phyloP scores from a whole-genome alignment of 768 basidiomycete genomes.

The Macrolepiota albuminosa region DNA sequence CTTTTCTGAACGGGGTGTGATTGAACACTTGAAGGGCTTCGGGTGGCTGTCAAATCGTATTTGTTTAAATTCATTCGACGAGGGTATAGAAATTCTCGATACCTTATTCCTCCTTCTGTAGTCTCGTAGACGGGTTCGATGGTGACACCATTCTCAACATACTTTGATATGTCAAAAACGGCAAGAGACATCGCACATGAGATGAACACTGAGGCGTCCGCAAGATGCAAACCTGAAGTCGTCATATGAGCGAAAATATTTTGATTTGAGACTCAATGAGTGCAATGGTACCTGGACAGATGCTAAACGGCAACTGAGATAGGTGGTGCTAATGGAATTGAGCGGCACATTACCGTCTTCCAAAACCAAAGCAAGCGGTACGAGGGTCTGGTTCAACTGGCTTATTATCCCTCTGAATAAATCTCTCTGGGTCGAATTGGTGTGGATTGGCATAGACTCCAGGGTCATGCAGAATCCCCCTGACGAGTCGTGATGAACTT shows the following conservation, averaged over 20 bases:
- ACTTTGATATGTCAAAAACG: slow-evolving; percentile 46
- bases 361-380: slow-evolving; percentile 64
- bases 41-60: background rate
- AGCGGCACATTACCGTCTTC: slow-evolving; percentile 43
- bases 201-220: slow-evolving; percentile 49
- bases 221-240: slow-evolving; percentile 42
- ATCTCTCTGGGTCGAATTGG: slow-evolving; percentile 56
- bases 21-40: background rate
- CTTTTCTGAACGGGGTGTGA: background rate
- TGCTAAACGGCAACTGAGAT: slow-evolving; percentile 23
- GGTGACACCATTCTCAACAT: slow-evolving; percentile 36
- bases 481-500: slow-evolving; percentile 1
- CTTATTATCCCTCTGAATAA: slow-evolving; percentile 39
- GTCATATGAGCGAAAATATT: background rate
- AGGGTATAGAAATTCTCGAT: background rate
- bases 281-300: slow-evolving; percentile 39
- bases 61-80: background rate
- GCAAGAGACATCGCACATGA: slow-evolving; percentile 48
- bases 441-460: slow-evolving; percentile 48
- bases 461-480: slow-evolving; percentile 54
- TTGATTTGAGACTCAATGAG: background rate
- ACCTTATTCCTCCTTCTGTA: slow-evolving; percentile 64
- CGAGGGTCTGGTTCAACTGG: slow-evolving; percentile 52
- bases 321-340: background rate
- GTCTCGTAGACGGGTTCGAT: slow-evolving; percentile 51